A percentile compares a stretch with the other conserved stretches of the same genome.
These are phyloP conservation scores for Kodamaea nitidulidarum DNA, from an alignment of 805 yeast genomes.

Conservation along the genomic window DNA sequence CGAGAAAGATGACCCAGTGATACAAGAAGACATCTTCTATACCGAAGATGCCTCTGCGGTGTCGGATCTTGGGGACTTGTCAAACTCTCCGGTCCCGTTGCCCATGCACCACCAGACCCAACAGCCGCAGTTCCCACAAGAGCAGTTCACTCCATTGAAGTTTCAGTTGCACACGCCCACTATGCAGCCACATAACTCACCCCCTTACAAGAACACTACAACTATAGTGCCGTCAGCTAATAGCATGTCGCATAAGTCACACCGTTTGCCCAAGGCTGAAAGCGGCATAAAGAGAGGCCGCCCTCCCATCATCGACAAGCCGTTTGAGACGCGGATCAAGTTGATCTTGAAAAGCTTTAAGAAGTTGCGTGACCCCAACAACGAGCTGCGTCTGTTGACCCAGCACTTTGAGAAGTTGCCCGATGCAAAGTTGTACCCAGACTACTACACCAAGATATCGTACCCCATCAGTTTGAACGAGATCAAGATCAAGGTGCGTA, in stretches of 20 bases:
- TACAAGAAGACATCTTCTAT: slow-evolving; percentile 11
- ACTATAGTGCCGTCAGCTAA: slow-evolving; percentile 3
- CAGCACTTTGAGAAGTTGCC: slow-evolving; percentile 78
- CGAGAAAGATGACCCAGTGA: slow-evolving; percentile 19
- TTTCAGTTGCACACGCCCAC: slow-evolving; percentile 9
- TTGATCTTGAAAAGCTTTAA: slow-evolving; percentile 77
- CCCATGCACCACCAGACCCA: slow-evolving; percentile 4
- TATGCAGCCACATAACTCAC: slow-evolving; percentile 3
- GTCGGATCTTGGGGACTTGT: slow-evolving; percentile 1
- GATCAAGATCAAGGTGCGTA: slow-evolving; percentile 78
- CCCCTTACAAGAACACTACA: slow-evolving; percentile 5
- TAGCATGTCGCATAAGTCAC: slow-evolving; percentile 1
- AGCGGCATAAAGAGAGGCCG: slow-evolving; percentile 74
- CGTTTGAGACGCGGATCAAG: slow-evolving; percentile 89
- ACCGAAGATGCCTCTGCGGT: slow-evolving; percentile 8
- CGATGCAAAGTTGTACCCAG: slow-evolving; percentile 51
- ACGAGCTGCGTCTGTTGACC: slow-evolving; percentile 49
- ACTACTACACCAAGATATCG: slow-evolving; percentile 49
- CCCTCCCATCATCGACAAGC: slow-evolving; percentile 87
- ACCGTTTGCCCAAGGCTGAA: slow-evolving; percentile 15
- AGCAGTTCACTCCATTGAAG: slow-evolving; percentile 8
- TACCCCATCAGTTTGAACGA: slow-evolving; percentile 68
- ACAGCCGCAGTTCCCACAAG: slow-evolving; percentile 7
- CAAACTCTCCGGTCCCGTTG: slow-evolving; percentile 4
- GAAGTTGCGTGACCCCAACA: slow-evolving; percentile 55